Percentiles rank a stretch among this genome's conserved stretches.
These are phyloP conservation scores for Rhododendron molle DNA, from an alignment of 148 eudicot species.

Conservation along the genomic window DNA sequence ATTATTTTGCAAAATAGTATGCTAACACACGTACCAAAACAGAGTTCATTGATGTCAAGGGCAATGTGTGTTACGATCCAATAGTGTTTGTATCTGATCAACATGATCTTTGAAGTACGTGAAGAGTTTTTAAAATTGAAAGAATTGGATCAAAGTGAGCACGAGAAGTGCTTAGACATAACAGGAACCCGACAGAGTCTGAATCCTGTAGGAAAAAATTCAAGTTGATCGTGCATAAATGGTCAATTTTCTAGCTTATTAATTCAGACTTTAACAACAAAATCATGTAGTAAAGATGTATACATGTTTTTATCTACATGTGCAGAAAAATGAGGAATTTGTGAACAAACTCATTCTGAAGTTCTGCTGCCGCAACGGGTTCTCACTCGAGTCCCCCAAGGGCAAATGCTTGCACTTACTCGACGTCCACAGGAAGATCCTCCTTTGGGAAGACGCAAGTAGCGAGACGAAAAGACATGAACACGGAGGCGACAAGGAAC, in stretches of 20 bases:
- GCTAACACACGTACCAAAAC: too few species aligned
- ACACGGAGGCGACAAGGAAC: neutral
- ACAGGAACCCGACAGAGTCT: too few species aligned
- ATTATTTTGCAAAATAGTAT: too few species aligned
- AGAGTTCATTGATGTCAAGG: neutral
- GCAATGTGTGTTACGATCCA: neutral
- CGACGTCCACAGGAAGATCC: slow-evolving; percentile 24
- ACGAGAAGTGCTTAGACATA: neutral
- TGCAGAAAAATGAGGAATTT: slow-evolving; percentile 19
- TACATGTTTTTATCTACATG: neutral
- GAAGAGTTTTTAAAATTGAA: neutral
- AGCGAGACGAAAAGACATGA: too few species aligned
- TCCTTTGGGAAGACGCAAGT: slow-evolving; percentile 13
- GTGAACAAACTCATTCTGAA: slow-evolving; percentile 21
- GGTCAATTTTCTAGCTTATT: neutral
- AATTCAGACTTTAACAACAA: too few species aligned
- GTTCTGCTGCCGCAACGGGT: slow-evolving; percentile 9
- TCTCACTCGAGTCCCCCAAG: neutral
- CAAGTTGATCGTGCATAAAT: neutral
- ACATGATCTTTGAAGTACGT: too few species aligned
- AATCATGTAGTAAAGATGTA: neutral
- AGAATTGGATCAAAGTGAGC: neutral
- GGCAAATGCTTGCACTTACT: slow-evolving; percentile 28
- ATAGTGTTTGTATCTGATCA: neutral
- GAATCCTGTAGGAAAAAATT: neutral